A percentile compares a stretch with the other conserved stretches of the same genome.
Evolutionary conservation across 2,329 filamentous ascomycete species (phyloP).

Genomic region (Trichophyton schoenleinii): DNA sequence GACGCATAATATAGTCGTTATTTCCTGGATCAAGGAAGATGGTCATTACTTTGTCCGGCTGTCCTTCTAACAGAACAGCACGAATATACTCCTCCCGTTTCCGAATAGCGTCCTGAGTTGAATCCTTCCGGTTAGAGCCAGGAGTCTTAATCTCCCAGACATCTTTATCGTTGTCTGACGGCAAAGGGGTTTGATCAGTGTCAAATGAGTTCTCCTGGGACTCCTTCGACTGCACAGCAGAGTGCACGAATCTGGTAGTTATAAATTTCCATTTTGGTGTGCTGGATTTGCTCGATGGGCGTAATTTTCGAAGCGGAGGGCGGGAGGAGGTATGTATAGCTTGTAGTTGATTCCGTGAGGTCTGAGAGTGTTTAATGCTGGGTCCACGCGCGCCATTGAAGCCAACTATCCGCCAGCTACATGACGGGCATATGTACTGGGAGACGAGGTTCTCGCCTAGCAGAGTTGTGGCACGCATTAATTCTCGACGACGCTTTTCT

Average conservation of each 20-base stretch:
- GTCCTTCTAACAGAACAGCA: constrained; percentile 21
- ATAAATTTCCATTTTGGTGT: not conserved
- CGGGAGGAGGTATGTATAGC: constrained; percentile 5
- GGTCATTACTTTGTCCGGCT: constrained; percentile 31
- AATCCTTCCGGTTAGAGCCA: not conserved
- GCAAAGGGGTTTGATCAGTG: not conserved
- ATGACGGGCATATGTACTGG: constrained; percentile 19
- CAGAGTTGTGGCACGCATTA: constrained; percentile 14
- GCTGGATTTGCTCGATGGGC: not conserved
- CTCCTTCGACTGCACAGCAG: not conserved
- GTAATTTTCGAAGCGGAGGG: constrained; percentile 1
- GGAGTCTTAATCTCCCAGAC: not conserved
- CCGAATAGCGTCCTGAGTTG: not conserved
- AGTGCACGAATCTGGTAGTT: not conserved
- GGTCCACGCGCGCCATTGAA: constrained; percentile 7
- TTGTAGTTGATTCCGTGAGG: constrained; percentile 4
- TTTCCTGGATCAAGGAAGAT: constrained; percentile 24
- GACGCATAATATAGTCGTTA: constrained; percentile 17
- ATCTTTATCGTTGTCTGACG: not conserved
- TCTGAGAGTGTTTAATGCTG: not conserved
- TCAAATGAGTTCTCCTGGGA: not conserved
- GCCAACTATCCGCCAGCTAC: constrained; percentile 13
- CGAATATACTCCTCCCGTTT: constrained; percentile 4
- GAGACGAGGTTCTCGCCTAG: constrained; percentile 20
- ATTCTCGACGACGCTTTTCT: not conserved